phyloP scores from a whole-genome alignment of 116 monocot genomes.

The Dioscorea cayenensis region DNA sequence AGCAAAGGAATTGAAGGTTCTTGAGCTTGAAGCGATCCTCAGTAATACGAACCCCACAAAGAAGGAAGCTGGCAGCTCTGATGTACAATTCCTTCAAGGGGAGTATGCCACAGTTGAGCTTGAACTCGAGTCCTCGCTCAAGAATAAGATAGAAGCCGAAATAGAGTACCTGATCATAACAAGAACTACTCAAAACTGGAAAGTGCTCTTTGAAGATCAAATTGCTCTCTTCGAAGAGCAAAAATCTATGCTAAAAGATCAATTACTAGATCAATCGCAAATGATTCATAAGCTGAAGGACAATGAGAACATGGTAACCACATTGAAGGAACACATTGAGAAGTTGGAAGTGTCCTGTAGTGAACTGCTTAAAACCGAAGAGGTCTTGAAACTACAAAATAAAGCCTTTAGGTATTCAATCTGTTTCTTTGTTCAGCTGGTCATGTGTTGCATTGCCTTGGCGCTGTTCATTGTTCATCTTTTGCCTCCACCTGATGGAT shows the following conservation, averaged over 20 bases:
- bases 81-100: constrained; percentile 10
- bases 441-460: constrained; percentile 36
- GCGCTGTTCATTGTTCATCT: constrained; percentile 36
- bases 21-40: constrained; percentile 33
- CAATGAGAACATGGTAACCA: constrained; percentile 17
- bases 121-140: constrained; percentile 53
- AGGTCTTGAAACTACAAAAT: constrained; percentile 39
- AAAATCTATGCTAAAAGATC: constrained; percentile 16
- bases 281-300: constrained; percentile 25
- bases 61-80: background rate
- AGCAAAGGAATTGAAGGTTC: constrained; percentile 26
- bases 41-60: background rate
- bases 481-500: constrained; percentile 18
- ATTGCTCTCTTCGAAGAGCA: constrained; percentile 34
- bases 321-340: constrained; percentile 30
- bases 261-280: constrained; percentile 2
- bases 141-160: constrained; percentile 53
- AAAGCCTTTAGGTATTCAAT: constrained; percentile 37
- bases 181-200: constrained; percentile 21
- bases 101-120: constrained; percentile 14
- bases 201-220: constrained; percentile 23
- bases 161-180: constrained; percentile 37
- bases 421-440: constrained; percentile 39
- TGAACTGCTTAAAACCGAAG: constrained; percentile 29
- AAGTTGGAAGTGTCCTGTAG: constrained; percentile 34